Conservation (phyloP, 2,329 filamentous ascomycete species). For the Cladosporium sp. region DNA sequence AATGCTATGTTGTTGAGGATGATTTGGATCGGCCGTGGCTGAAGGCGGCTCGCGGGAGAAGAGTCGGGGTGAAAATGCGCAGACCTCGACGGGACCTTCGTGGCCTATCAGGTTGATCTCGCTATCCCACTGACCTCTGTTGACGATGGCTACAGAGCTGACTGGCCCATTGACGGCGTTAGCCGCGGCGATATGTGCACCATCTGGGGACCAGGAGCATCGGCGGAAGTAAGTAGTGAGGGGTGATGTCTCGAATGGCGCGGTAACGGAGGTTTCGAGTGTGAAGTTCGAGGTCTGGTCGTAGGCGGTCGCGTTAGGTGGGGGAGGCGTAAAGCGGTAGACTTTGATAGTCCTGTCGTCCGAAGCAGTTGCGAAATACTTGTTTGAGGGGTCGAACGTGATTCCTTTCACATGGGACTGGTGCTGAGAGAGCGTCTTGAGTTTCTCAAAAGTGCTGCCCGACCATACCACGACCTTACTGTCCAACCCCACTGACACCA, state of each 20-base stretch:
- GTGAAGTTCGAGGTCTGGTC: constrained; percentile 97
- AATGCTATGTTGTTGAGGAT: constrained; percentile 51
- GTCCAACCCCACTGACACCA: constrained; percentile 93
- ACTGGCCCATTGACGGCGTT: constrained; percentile 98
- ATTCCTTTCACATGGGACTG: constrained; percentile 99
- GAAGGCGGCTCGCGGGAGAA: constrained; percentile 68
- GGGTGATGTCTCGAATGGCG: constrained; percentile 85
- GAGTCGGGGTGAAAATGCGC: constrained; percentile 89
- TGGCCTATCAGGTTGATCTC: constrained; percentile 98
- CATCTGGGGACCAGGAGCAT: constrained; percentile 97
- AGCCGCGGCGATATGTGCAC: constrained; percentile 92
- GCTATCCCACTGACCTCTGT: constrained; percentile 86
- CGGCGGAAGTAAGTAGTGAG: constrained; percentile 94
- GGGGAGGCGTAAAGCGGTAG: constrained; percentile 87
- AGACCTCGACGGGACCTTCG: constrained; percentile 94
- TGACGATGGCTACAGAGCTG: constrained; percentile 93
- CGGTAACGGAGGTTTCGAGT: constrained; percentile 83
- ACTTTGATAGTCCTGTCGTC: constrained; percentile 97
- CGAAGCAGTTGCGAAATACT: constrained; percentile 97
- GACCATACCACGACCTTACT: constrained; percentile 99
- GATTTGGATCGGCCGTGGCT: constrained; percentile 31
- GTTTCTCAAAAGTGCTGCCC: constrained; percentile 94
- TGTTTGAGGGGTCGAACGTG: constrained; percentile 97
- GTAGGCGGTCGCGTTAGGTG: constrained; percentile 86
- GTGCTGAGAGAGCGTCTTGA: constrained; percentile 89